Evolutionary conservation across 129 eudicot species (phyloP).

Genomic region (Chrysanthemum makinoi): DNA sequence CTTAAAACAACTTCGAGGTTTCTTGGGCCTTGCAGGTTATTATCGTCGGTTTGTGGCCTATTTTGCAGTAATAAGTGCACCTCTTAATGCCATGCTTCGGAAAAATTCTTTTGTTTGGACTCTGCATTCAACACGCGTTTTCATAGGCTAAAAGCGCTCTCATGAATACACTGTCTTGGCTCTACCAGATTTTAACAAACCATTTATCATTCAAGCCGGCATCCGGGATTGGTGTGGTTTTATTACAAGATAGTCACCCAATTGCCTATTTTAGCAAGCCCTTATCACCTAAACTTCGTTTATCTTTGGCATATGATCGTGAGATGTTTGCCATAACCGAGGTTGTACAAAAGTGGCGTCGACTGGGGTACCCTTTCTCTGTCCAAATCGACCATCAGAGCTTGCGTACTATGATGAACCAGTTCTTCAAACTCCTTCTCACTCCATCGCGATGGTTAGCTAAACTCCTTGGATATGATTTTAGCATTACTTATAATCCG

Average conservation of each 20-base stretch:
- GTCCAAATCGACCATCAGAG: no score
- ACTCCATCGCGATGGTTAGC: not conserved
- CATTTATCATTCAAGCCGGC: not conserved
- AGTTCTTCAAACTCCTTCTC: not conserved
- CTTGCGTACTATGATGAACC: not conserved
- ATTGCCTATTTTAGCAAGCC: not conserved
- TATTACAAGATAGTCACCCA: slow-evolving; percentile 8
- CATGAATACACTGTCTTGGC: not conserved
- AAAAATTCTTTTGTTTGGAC: not conserved
- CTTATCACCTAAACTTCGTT: not conserved
- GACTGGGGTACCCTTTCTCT: not conserved
- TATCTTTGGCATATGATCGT: slow-evolving; percentile 3
- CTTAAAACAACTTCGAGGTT: not conserved
- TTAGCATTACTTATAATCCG: not conserved
- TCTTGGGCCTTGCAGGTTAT: not conserved
- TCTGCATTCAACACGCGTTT: not conserved
- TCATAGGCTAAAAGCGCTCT: not conserved
- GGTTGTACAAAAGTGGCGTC: slow-evolving; percentile 7
- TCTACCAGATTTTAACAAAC: not conserved
- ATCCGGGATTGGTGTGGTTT: not conserved
- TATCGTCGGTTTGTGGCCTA: not conserved
- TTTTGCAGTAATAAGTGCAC: not conserved
- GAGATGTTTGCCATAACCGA: not conserved
- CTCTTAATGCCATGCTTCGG: not conserved
- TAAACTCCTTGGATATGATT: slow-evolving; percentile 6